Conservation (phyloP, 768 basidiomycete genomes). For the Lactarius vividus region DNA sequence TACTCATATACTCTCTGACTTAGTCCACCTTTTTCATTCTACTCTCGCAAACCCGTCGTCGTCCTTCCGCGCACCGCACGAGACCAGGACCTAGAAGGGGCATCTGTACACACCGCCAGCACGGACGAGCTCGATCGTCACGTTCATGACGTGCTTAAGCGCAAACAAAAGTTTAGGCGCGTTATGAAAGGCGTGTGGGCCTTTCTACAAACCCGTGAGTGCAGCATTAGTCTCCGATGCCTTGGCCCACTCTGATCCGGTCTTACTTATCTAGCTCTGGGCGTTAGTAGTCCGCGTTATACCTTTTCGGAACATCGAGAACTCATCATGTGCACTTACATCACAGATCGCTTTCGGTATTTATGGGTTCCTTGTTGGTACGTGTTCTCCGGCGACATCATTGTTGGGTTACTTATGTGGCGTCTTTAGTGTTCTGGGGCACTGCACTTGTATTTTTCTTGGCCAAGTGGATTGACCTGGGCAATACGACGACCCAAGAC, state of each 20-base stretch:
- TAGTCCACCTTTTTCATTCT: constrained; percentile 69
- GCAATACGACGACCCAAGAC: constrained; percentile 64
- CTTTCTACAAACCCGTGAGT: constrained; percentile 79
- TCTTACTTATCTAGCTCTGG: constrained; percentile 48
- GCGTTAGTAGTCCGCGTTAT: constrained; percentile 43
- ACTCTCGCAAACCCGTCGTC: constrained; percentile 67
- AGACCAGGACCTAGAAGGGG: constrained; percentile 30
- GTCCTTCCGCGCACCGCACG: constrained; percentile 43
- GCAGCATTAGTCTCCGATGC: background rate
- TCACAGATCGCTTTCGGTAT: constrained; percentile 59
- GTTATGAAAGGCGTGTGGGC: constrained; percentile 72
- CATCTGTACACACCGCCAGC: constrained; percentile 39
- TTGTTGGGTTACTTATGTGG: constrained; percentile 14
- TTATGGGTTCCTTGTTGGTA: constrained; percentile 74
- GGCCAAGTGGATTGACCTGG: constrained; percentile 63
- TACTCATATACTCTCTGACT: background rate
- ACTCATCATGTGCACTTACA: background rate
- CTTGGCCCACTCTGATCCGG: constrained; percentile 3
- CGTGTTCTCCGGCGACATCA: constrained; percentile 25
- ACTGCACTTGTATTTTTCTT: constrained; percentile 78
- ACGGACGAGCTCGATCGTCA: constrained; percentile 61
- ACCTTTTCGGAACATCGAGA: background rate
- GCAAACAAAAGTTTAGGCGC: constrained; percentile 56
- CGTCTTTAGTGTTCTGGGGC: constrained; percentile 72
- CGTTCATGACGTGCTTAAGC: constrained; percentile 70